These are phyloP conservation scores for Hyaloscypha hepaticicola DNA, from an alignment of 495 filamentous ascomycete genomes.

Conservation along the genomic window DNA sequence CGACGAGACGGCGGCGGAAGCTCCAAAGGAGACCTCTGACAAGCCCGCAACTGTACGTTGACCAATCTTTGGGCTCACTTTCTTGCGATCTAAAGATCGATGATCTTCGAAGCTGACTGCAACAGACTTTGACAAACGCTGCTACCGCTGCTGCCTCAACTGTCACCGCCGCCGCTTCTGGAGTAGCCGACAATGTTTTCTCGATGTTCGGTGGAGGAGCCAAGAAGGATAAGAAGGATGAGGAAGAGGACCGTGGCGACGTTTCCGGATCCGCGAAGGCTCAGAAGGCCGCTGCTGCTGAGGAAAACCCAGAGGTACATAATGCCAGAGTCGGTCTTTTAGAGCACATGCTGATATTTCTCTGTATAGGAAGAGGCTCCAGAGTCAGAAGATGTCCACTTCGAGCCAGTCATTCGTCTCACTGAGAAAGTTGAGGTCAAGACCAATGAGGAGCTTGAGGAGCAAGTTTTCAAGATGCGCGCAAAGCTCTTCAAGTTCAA, in stretches of 20 bases:
- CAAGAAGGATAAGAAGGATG: slow-evolving; percentile 78
- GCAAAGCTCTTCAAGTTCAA: slow-evolving; percentile 99
- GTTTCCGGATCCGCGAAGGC: slow-evolving; percentile 85
- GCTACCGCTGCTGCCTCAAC: slow-evolving; percentile 42
- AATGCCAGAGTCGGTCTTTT: neutral
- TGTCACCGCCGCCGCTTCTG: slow-evolving; percentile 46
- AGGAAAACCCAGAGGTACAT: slow-evolving; percentile 40
- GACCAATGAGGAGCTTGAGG: slow-evolving; percentile 98
- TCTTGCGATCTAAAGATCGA: neutral
- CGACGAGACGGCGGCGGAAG: slow-evolving; percentile 39
- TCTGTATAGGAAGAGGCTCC: slow-evolving; percentile 62
- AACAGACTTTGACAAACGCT: slow-evolving; percentile 41
- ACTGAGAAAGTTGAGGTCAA: slow-evolving; percentile 95
- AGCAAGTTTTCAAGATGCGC: slow-evolving; percentile 98
- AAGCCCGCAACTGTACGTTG: slow-evolving; percentile 18
- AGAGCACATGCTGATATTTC: slow-evolving; percentile 3
- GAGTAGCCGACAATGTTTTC: slow-evolving; percentile 76
- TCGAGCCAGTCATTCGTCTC: slow-evolving; percentile 91
- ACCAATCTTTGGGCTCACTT: neutral
- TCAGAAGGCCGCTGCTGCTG: slow-evolving; percentile 65
- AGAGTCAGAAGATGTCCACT: slow-evolving; percentile 90
- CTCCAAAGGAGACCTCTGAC: slow-evolving; percentile 36
- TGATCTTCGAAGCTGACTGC: slow-evolving; percentile 6
- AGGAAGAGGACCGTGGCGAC: slow-evolving; percentile 70
- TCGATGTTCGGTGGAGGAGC: slow-evolving; percentile 97